Conservation (phyloP, 2,329 filamentous ascomycete genomes). For the Chrysosporium queenslandicum region DNA sequence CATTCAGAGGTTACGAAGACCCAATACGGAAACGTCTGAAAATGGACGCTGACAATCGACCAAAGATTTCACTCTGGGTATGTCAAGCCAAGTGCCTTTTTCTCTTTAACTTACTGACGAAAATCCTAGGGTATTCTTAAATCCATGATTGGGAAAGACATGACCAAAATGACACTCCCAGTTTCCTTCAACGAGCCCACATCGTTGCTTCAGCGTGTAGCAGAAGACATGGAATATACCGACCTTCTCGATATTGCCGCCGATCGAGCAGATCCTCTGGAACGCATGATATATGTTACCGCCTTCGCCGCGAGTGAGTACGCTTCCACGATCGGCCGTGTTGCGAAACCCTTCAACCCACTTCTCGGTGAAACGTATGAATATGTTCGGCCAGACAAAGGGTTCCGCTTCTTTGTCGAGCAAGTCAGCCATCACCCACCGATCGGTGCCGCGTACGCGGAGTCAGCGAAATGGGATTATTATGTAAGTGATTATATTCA, state of each 20-base stretch:
- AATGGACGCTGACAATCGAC: constrained; percentile 83
- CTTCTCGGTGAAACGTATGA: constrained; percentile 94
- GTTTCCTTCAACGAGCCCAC: constrained; percentile 99
- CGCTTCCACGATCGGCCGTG: constrained; percentile 88
- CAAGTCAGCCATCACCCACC: constrained; percentile 97
- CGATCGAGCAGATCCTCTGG: constrained; percentile 73
- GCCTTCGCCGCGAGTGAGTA: constrained; percentile 96
- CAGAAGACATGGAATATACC: constrained; percentile 96
- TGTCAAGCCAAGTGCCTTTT: constrained; percentile 27
- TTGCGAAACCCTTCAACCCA: constrained; percentile 97
- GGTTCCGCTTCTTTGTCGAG: constrained; percentile 96
- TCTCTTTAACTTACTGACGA: constrained; percentile 5
- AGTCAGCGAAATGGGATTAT: constrained; percentile 91
- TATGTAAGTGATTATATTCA: constrained; percentile 42
- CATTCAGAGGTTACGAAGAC: constrained; percentile 86
- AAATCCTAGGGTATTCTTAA: constrained; percentile 74
- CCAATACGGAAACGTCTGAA: constrained; percentile 68
- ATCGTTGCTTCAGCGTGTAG: constrained; percentile 84
- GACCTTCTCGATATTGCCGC: constrained; percentile 84
- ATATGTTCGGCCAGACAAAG: constrained; percentile 89
- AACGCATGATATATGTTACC: constrained; percentile 87
- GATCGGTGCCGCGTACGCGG: constrained; percentile 83
- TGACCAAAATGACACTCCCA: constrained; percentile 98
- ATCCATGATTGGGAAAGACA: constrained; percentile 99
- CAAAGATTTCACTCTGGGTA: constrained; percentile 94